Percentiles rank a stretch among this genome's conserved stretches.
Evolutionary conservation across 768 basidiomycete species (phyloP).

Genomic region (Suillus paluster): DNA sequence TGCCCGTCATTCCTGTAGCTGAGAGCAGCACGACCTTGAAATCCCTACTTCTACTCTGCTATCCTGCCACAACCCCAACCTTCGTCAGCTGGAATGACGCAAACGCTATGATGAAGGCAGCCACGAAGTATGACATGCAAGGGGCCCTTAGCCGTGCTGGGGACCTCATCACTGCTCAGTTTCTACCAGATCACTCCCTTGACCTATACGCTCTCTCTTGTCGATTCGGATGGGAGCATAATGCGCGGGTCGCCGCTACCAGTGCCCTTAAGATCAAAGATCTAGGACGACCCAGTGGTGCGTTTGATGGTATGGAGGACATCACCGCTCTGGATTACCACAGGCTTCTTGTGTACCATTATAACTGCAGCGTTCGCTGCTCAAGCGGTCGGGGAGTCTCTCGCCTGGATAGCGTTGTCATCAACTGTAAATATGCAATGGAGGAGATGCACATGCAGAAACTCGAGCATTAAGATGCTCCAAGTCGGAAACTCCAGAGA

Average conservation of each 20-base stretch:
- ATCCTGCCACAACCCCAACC: constrained; percentile 29
- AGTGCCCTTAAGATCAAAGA: constrained; percentile 20
- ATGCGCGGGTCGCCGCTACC: constrained; percentile 26
- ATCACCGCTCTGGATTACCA: constrained; percentile 46
- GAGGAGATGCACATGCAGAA: background rate
- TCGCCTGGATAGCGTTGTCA: background rate
- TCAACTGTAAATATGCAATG: background rate
- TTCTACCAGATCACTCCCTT: constrained; percentile 22
- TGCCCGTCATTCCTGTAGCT: constrained; percentile 12
- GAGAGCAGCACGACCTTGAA: constrained; percentile 25
- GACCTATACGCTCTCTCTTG: constrained; percentile 34
- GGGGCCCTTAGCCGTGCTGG: constrained; percentile 20
- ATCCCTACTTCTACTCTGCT: constrained; percentile 44
- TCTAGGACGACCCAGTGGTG: constrained; percentile 13
- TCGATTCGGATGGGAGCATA: constrained; percentile 21
- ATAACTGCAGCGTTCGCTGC: constrained; percentile 35
- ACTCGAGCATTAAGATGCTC: too few species aligned
- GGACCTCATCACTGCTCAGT: constrained; percentile 12
- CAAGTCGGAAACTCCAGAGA: background rate
- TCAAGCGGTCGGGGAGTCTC: background rate
- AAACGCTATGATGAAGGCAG: constrained; percentile 18
- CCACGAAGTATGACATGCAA: constrained; percentile 31
- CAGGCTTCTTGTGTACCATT: constrained; percentile 47
- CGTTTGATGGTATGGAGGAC: constrained; percentile 43
- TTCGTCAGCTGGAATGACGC: constrained; percentile 15